These are phyloP conservation scores for Hypoxylon fuscum DNA, from an alignment of 495 filamentous ascomycete genomes.

Conservation along the genomic window DNA sequence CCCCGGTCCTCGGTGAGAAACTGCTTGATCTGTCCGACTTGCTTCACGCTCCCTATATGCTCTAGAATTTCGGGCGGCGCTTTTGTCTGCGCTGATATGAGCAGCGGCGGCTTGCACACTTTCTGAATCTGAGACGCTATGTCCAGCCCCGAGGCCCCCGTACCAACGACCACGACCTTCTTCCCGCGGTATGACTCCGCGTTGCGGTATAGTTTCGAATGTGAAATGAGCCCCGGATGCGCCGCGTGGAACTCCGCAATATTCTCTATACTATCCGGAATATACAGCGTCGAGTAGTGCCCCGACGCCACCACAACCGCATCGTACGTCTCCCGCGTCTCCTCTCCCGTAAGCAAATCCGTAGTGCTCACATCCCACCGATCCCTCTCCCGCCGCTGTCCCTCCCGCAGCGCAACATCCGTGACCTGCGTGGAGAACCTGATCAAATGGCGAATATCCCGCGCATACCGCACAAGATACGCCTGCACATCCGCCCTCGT, in stretches of 20 bases:
- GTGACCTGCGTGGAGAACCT: constrained; percentile 54
- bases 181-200: constrained; percentile 65
- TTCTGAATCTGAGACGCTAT: constrained; percentile 77
- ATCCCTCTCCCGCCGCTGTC: constrained; percentile 35
- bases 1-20: constrained; percentile 50
- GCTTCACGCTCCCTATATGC: constrained; percentile 43
- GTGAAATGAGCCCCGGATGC: constrained; percentile 73
- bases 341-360: constrained; percentile 43
- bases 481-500: constrained; percentile 69
- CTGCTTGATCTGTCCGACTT: constrained; percentile 52
- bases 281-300: constrained; percentile 76
- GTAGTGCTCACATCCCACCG: constrained; percentile 61
- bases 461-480: constrained; percentile 79
- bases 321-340: constrained; percentile 67
- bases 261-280: constrained; percentile 63
- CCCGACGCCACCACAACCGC: constrained; percentile 86
- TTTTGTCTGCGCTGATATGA: constrained; percentile 52
- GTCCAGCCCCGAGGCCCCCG: constrained; percentile 80
- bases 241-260: constrained; percentile 59
- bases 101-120: constrained; percentile 51
- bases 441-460: constrained; percentile 63
- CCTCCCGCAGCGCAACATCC: constrained; percentile 42
- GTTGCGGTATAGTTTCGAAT: constrained; percentile 81
- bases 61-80: constrained; percentile 44
- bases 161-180: constrained; percentile 76